Evolutionary conservation across 179 eudicot genomes (phyloP).

Genomic region (Camellia oleifera): DNA sequence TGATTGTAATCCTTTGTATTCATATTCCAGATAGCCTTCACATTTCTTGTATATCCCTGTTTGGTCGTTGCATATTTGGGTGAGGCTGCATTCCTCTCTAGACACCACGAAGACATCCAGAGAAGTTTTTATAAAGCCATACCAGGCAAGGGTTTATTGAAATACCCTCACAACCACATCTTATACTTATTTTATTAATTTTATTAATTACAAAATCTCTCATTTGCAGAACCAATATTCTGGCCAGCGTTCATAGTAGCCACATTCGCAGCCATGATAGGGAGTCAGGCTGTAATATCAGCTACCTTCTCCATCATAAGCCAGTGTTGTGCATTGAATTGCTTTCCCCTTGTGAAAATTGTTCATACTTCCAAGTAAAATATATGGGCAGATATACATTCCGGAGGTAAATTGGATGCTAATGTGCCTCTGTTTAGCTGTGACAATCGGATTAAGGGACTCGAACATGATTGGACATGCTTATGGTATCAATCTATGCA

Average conservation of each 20-base stretch:
- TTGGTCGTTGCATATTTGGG: conserved; percentile 71
- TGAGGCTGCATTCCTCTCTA: conserved; percentile 76
- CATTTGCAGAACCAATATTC: conserved; percentile 44
- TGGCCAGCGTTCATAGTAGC: conserved; percentile 82
- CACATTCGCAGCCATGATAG: conserved; percentile 67
- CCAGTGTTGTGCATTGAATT: conserved; percentile 66
- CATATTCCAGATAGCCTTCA: conserved; percentile 52
- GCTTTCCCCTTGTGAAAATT: conserved; percentile 71
- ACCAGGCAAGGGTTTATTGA: conserved; percentile 40
- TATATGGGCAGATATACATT: conserved; percentile 71
- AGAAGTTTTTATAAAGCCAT: conserved; percentile 70
- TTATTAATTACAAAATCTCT: conserved; percentile 20
- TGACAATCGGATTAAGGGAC: conserved; percentile 59
- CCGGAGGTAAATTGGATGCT: conserved; percentile 68
- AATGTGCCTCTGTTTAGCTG: conserved; percentile 59
- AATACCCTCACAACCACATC: background rate
- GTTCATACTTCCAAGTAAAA: conserved; percentile 65
- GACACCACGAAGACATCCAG: conserved; percentile 51
- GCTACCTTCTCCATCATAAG: conserved; percentile 75
- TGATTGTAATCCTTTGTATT: background rate
- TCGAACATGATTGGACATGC: conserved; percentile 70
- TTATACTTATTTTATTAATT: conserved; percentile 20
- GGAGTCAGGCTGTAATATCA: conserved; percentile 76
- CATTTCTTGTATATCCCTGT: conserved; percentile 63
- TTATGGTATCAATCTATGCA: conserved; percentile 40